Base-by-base conservation (phyloP, 2,329 filamentous ascomycete species). In the Endocalyx cinctus region DNA sequence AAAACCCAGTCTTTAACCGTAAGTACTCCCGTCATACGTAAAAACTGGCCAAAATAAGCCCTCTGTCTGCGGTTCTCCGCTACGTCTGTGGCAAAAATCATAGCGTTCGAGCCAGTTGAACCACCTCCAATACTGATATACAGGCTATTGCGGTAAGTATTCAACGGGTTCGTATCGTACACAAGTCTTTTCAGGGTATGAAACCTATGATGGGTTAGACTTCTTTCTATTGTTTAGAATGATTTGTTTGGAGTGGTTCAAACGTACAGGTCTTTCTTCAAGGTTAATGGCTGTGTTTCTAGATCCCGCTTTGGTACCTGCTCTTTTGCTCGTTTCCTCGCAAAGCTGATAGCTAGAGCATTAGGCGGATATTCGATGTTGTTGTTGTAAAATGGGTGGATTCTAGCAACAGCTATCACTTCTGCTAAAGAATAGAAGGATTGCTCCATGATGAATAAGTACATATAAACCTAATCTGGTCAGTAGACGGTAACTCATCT, bases 51-150 rank as follows among this genome's bases (percentile, higher is more conserved):
- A 10, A 59, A 55, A 0, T 41, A 37, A 4, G 52, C 51, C 27
- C 66, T 48, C 1, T 69, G 66, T 2, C 39, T 40, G 2, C 66
- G 62, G 17, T 67, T 70, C 33, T 70, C 66, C 2, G 42, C 12
- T 0, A 48, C 45, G 39, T 69, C 63, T 0, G 59, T 63, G 0
- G 58, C 56, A 31, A 69, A 70, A 23, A 67, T 50, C 37, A 69
- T 37, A 0, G 58, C 54, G 0, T 46, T 44, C 0, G 51, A 51
- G 0, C 53, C 52, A 1, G 41, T 51, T 0, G 60, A 62, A 0
- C 67, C 66, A 1, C 67, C 65, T 0, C 66, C 69, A 1, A 51
- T 50, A 25, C 62, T 66, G 0, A 59, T 51, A 31, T 69, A 70
- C 3, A 53, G 43, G 15, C 51, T 52, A 3, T 47, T 50, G 0